Conservation (phyloP, 805 yeast genomes). For the Danielozyma ontarioensis region DNA sequence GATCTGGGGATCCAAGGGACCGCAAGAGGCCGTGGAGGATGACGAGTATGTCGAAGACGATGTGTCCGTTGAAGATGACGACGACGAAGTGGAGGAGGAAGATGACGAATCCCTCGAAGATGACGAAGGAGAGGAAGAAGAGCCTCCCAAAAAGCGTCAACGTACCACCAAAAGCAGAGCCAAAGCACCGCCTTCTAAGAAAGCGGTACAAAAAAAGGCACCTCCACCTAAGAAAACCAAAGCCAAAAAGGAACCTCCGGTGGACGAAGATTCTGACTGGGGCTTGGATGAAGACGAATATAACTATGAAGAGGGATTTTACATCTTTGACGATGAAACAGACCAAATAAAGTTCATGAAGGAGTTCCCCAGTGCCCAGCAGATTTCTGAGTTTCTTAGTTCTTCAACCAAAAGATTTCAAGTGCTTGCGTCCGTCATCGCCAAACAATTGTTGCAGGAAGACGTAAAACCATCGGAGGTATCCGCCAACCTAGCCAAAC, state of each 20-base stretch:
- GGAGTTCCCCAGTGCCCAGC: conserved; percentile 20
- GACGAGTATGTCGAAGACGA: conserved; percentile 42
- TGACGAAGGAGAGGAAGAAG: conserved; percentile 3
- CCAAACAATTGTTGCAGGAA: conserved; percentile 10
- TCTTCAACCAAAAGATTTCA: conserved; percentile 13
- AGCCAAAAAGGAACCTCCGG: neutral
- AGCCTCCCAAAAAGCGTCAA: conserved; percentile 1
- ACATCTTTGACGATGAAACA: conserved; percentile 26
- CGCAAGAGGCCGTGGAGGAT: conserved; percentile 35
- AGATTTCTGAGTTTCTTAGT: conserved; percentile 13
- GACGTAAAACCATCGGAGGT: conserved; percentile 13
- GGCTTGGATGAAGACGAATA: conserved; percentile 33
- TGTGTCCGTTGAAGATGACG: conserved; percentile 14
- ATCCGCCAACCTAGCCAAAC: conserved; percentile 10
- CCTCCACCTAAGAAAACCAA: neutral
- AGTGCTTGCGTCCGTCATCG: conserved; percentile 9
- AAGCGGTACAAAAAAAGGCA: conserved; percentile 3
- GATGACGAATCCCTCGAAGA: conserved; percentile 13
- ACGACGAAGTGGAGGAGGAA: conserved; percentile 8
- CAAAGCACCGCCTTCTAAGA: conserved; percentile 5
- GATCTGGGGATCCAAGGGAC: conserved; percentile 36
- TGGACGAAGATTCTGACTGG: conserved; percentile 32
- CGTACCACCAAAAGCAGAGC: conserved; percentile 5
- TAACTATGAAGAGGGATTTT: conserved; percentile 18
- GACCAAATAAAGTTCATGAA: conserved; percentile 22